Evolutionary conservation across 176 grass and related monocot genomes (phyloP).

Genomic region (Juncus effusus): DNA sequence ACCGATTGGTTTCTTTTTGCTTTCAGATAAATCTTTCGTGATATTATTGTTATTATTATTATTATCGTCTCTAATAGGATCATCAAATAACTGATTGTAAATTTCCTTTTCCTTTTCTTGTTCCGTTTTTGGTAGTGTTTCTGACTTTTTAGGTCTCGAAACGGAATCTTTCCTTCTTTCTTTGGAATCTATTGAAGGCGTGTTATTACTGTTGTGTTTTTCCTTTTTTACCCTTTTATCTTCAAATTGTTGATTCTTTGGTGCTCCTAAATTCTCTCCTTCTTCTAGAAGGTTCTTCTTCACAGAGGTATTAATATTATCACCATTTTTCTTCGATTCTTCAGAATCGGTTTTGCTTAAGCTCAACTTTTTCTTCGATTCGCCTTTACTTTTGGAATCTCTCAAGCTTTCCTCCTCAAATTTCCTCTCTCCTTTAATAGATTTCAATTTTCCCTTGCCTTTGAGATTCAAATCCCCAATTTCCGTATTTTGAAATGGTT

Average conservation of each 20-base stretch:
- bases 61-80: slow-evolving; percentile 24
- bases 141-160: slow-evolving; percentile 45
- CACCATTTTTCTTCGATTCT: slow-evolving; percentile 41
- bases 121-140: slow-evolving; percentile 55
- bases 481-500: slow-evolving; percentile 39
- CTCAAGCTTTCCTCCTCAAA: slow-evolving; percentile 41
- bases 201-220: slow-evolving; percentile 40
- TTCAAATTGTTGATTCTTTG: slow-evolving; percentile 44
- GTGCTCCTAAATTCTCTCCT: slow-evolving; percentile 44
- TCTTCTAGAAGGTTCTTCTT: slow-evolving; percentile 32
- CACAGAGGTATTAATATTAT: slow-evolving; percentile 19
- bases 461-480: slow-evolving; percentile 40
- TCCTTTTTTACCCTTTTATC: slow-evolving; percentile 53
- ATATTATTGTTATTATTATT: not conserved
- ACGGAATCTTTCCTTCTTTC: slow-evolving; percentile 52
- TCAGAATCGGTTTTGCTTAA: slow-evolving; percentile 37
- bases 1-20: slow-evolving; percentile 36
- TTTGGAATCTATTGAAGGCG: slow-evolving; percentile 45
- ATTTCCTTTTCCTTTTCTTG: slow-evolving; percentile 48
- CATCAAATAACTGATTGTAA: slow-evolving; percentile 25
- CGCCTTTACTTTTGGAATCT: slow-evolving; percentile 54
- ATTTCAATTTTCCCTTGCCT: slow-evolving; percentile 47
- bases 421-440: slow-evolving; percentile 39
- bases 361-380: slow-evolving; percentile 46
- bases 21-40: slow-evolving; percentile 37